Percentiles rank a stretch among this genome's conserved stretches.
phyloP scores from a whole-genome alignment of 768 basidiomycete genomes.

The Leccinum boreale region DNA sequence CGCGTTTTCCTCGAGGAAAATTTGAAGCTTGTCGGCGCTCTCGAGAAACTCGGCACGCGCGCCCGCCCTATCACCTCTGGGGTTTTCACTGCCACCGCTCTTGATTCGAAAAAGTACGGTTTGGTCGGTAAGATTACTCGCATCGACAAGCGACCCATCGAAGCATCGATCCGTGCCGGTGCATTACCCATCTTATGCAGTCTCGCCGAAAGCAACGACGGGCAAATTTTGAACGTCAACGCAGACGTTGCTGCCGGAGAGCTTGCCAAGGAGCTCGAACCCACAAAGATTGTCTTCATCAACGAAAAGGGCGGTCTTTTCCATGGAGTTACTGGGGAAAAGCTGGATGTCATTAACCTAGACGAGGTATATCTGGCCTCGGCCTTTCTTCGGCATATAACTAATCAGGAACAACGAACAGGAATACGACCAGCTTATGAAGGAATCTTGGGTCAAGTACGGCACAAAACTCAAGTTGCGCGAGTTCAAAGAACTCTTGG shows the following conservation, averaged over 20 bases:
- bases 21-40: constrained; percentile 86
- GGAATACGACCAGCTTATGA: constrained; percentile 97
- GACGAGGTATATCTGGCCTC: constrained; percentile 65
- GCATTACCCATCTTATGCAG: constrained; percentile 94
- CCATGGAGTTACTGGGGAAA: constrained; percentile 97
- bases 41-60: constrained; percentile 93
- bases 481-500: constrained; percentile 98
- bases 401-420: constrained; percentile 26
- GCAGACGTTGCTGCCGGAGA: constrained; percentile 99
- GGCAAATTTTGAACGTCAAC: constrained; percentile 99
- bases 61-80: constrained; percentile 98
- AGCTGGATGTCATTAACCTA: constrained; percentile 92
- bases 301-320: constrained; percentile 98
- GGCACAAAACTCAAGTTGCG: constrained; percentile 98
- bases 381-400: background rate
- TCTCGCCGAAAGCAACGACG: constrained; percentile 90
- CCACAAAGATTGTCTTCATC: constrained; percentile 96
- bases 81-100: constrained; percentile 95
- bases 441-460: constrained; percentile 98
- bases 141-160: constrained; percentile 94
- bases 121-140: constrained; percentile 94
- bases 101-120: constrained; percentile 92
- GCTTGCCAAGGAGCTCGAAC: constrained; percentile 95
- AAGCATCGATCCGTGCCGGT: constrained; percentile 94
- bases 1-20: constrained; percentile 98